Base-by-base conservation (phyloP, 768 basidiomycete genomes). In the Kwoniella botswanensis region DNA sequence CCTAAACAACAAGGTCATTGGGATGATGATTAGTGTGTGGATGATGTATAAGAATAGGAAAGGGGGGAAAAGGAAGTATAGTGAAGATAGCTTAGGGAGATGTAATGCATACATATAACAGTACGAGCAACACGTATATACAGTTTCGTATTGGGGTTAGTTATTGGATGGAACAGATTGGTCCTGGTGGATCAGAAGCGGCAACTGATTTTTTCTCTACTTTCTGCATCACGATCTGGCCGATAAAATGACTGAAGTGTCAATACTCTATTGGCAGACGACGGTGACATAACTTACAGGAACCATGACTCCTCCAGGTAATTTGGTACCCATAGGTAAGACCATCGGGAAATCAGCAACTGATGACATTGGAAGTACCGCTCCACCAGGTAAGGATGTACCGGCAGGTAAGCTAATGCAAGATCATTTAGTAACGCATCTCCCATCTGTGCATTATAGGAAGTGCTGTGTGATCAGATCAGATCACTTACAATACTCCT, bases 1-100 rank as follows among this genome's bases (percentile, higher is more conserved):
- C 82, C 82, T 24, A 82, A 82, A 67, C 80, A 82, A 71, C 70
- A 68, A 62, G 80, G 80, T 54, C 76, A 82, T 65, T 82, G 80
- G 80, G 80, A 82, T 64, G 80, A 82, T 17, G 78, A 82, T 52
- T 80, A 80, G 75, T 55, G 4, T 7, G 3, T 35, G 35, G 35
- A 35, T 35, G 35, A 35, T 35, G 35, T 35, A 35, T 9, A 35
- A 35, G 35, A 18, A 17, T 29, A 26, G 2, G n/a, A n/a, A 11
- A 22, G 22, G 26, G 18, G 54, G 2, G 6, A 15, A 58, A 11
- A 35, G 35, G 53, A 11, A n/a, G n/a, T 17, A 42, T 18, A 26
- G 9, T 54, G 53, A 9, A 65, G 53, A 65, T 17, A 52, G 35
- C 35, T 35, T 7, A 46, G 26, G 10, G n/a, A 52, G 18, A 57